A percentile compares a stretch with the other conserved stretches of the same genome.
Evolutionary conservation across 495 filamentous ascomycete genomes (phyloP).

Genomic region (Aspergillus bridgeri): DNA sequence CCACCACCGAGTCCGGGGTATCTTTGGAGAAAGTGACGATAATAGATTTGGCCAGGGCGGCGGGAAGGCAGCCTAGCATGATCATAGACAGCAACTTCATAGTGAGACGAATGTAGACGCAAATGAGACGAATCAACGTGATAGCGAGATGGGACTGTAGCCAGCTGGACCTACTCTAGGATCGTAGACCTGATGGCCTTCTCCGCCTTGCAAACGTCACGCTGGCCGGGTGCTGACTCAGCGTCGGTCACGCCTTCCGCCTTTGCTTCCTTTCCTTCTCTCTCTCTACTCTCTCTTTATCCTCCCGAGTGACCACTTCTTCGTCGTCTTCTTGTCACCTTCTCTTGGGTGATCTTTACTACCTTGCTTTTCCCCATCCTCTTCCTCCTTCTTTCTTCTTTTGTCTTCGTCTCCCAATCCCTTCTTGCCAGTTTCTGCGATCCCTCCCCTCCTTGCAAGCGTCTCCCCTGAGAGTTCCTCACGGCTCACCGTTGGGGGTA

Average conservation of each 20-base stretch:
- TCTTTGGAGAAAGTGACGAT: slow-evolving; percentile 72
- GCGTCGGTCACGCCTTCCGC: background rate
- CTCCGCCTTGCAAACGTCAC: background rate
- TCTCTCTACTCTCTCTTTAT: background rate
- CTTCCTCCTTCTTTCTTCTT: slow-evolving; percentile 3
- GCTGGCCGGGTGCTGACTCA: slow-evolving; percentile 11
- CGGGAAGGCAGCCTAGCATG: slow-evolving; percentile 52
- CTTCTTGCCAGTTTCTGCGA: slow-evolving; percentile 8
- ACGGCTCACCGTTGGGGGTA: background rate
- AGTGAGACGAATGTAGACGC: slow-evolving; percentile 15
- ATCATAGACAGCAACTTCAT: slow-evolving; percentile 58
- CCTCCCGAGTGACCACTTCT: background rate
- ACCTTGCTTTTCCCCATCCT: slow-evolving; percentile 2
- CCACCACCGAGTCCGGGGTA: slow-evolving; percentile 66
- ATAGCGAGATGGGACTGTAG: background rate
- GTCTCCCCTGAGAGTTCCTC: background rate
- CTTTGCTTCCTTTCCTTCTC: background rate
- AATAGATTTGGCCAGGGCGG: slow-evolving; percentile 63
- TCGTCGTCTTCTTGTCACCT: too few species aligned
- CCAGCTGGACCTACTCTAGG: background rate
- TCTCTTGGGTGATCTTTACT: too few species aligned
- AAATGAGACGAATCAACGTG: background rate
- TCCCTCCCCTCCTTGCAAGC: background rate
- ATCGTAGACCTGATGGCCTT: background rate
- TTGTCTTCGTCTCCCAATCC: slow-evolving; percentile 6